A percentile compares a stretch with the other conserved stretches of the same genome.
Evolutionary conservation across 2,329 filamentous ascomycete genomes (phyloP).

Genomic region (Alternaria atra): DNA sequence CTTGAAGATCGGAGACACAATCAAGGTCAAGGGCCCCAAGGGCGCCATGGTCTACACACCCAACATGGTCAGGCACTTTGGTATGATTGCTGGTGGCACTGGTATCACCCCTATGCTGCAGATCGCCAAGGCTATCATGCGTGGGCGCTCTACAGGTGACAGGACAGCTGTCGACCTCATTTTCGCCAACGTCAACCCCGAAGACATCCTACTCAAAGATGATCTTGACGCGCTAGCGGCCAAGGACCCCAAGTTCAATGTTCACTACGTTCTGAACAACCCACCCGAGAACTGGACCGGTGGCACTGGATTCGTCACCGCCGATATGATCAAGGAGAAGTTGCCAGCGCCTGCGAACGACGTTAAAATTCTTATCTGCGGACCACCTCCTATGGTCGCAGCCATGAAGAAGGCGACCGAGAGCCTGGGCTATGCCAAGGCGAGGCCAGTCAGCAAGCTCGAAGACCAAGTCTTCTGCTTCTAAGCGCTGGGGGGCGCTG

Average conservation of each 20-base stretch:
- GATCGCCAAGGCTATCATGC: constrained; percentile 86
- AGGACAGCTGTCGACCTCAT: constrained; percentile 87
- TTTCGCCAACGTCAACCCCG: constrained; percentile 93
- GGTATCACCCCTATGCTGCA: constrained; percentile 99
- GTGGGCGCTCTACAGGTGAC: constrained; percentile 78
- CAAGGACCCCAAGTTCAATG: constrained; percentile 81
- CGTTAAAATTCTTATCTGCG: constrained; percentile 93
- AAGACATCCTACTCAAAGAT: constrained; percentile 93
- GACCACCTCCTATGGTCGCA: constrained; percentile 94
- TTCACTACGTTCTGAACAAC: constrained; percentile 97
- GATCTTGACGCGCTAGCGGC: constrained; percentile 82
- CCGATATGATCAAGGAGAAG: constrained; percentile 91
- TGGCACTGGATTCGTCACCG: constrained; percentile 92
- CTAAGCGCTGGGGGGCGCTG: constrained; percentile 54
- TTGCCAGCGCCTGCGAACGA: constrained; percentile 84
- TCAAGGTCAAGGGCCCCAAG: constrained; percentile 93
- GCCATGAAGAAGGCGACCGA: constrained; percentile 97
- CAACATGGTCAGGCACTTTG: constrained; percentile 95
- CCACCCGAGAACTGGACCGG: constrained; percentile 91
- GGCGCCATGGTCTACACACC: constrained; percentile 97
- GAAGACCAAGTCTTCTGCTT: constrained; percentile 99
- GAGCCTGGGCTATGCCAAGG: constrained; percentile 88
- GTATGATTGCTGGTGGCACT: constrained; percentile 97
- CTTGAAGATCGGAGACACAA: constrained; percentile 78
- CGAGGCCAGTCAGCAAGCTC: constrained; percentile 93